Evolutionary conservation across 2,329 filamentous ascomycete genomes (phyloP).

Genomic region (Sporothrix brunneoviolacea): DNA sequence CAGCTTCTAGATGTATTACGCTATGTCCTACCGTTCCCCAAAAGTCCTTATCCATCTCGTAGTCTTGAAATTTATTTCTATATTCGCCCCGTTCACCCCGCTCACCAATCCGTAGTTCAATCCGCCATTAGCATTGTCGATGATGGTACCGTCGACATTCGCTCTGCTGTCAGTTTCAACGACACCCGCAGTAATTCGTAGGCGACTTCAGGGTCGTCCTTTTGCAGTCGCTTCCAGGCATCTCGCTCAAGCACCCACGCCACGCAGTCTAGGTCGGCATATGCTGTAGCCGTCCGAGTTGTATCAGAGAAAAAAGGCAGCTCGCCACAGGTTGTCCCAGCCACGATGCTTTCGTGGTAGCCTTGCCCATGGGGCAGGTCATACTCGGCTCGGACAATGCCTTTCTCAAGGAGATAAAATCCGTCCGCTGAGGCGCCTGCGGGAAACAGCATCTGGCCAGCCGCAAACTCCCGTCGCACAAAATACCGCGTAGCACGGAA

Average conservation of each 20-base stretch:
- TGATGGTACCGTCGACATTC: slow-evolving; percentile 50
- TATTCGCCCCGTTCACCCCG: no score
- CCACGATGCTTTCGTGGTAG: slow-evolving; percentile 86
- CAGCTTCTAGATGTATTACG: no score
- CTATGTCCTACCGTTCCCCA: no score
- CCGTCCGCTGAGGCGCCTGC: slow-evolving; percentile 70
- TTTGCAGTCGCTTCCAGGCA: slow-evolving; percentile 67
- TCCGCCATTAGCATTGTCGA: slow-evolving; percentile 21
- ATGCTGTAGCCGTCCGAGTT: slow-evolving; percentile 75
- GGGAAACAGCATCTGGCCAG: slow-evolving; percentile 69
- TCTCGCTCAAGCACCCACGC: slow-evolving; percentile 72
- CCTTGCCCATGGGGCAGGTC: slow-evolving; percentile 73
- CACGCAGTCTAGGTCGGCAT: slow-evolving; percentile 73
- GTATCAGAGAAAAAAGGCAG: slow-evolving; percentile 94
- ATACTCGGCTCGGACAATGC: slow-evolving; percentile 86
- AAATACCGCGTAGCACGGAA: slow-evolving; percentile 75
- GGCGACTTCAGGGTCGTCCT: slow-evolving; percentile 67
- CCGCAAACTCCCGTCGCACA: slow-evolving; percentile 55
- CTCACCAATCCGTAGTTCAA: no score
- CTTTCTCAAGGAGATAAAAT: slow-evolving; percentile 86
- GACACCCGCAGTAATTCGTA: slow-evolving; percentile 78
- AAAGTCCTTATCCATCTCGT: no score
- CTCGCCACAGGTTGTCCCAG: slow-evolving; percentile 92
- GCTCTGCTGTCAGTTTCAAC: slow-evolving; percentile 89
- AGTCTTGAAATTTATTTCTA: no score